Percentiles rank a stretch among this genome's conserved stretches.
Evolutionary conservation across 2,329 filamentous ascomycete species (phyloP).

Genomic region (Eurotiales sp.): DNA sequence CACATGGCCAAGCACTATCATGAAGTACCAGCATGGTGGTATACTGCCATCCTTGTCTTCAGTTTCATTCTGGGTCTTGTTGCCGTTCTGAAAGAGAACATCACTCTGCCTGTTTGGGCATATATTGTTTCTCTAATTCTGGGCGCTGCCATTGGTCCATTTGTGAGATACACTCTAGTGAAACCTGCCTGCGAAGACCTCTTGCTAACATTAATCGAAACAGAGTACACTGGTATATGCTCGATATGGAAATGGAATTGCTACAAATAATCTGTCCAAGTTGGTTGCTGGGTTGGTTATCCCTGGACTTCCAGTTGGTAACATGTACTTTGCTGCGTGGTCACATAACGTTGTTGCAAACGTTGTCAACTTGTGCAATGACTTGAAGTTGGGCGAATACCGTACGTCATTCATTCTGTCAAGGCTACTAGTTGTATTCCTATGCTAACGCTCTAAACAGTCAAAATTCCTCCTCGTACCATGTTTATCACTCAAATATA

Average conservation of each 20-base stretch:
- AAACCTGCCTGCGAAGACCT: no score
- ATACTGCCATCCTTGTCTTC: conserved; percentile 22
- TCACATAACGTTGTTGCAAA: conserved; percentile 56
- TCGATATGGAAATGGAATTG: conserved; percentile 55
- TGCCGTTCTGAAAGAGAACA: conserved; percentile 29
- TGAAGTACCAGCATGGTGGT: conserved; percentile 43
- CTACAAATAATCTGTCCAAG: conserved; percentile 57
- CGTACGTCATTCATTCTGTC: conserved; percentile 33
- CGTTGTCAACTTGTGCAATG: conserved; percentile 48
- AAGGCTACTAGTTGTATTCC: not conserved
- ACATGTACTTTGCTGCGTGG: conserved; percentile 59
- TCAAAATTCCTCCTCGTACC: conserved; percentile 15
- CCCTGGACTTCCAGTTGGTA: conserved; percentile 51
- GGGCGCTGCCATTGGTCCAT: conserved; percentile 26
- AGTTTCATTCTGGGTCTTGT: conserved; percentile 28
- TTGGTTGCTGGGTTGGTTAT: conserved; percentile 53
- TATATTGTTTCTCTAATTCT: conserved; percentile 26
- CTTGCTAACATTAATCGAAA: not conserved
- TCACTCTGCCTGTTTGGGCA: conserved; percentile 30
- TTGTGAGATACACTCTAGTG: conserved; percentile 12
- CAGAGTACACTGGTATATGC: conserved; percentile 52
- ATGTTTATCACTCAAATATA: conserved; percentile 16
- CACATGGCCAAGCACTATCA: conserved; percentile 54
- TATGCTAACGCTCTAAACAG: conserved; percentile 1
- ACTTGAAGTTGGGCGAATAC: conserved; percentile 59